Percentiles rank a stretch among this genome's conserved stretches.
These are phyloP conservation scores for Alternaria tenuissima DNA, from an alignment of 2,329 filamentous ascomycete species.

Conservation along the genomic window DNA sequence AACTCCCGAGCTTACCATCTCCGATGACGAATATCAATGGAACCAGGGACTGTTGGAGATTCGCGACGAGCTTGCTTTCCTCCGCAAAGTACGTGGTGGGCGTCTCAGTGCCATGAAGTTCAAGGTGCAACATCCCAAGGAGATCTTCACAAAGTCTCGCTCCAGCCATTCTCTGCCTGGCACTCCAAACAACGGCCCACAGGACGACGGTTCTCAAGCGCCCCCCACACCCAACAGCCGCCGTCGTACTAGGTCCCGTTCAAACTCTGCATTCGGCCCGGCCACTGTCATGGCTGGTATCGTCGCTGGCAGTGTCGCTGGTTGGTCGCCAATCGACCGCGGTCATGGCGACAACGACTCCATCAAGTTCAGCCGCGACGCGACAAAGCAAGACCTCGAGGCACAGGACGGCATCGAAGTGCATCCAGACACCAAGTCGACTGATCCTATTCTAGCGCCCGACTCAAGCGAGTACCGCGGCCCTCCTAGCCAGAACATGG, in stretches of 20 bases:
- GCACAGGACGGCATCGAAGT: conserved; percentile 55
- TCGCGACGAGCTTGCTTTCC: conserved; percentile 80
- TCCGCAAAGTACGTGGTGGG: conserved; percentile 81
- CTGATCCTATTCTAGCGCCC: conserved; percentile 57
- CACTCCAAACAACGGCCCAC: conserved; percentile 67
- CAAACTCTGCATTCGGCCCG: conserved; percentile 76
- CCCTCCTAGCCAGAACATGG: conserved; percentile 55
- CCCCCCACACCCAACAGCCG: conserved; percentile 64
- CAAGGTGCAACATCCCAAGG: conserved; percentile 76
- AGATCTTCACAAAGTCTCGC: conserved; percentile 69
- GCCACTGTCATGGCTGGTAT: conserved; percentile 85
- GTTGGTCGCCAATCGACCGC: conserved; percentile 76
- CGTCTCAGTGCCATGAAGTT: conserved; percentile 84
- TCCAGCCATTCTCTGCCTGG: conserved; percentile 71
- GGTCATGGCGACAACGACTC: conserved; percentile 51
- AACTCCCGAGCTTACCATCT: conserved; percentile 53
- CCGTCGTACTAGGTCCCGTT: conserved; percentile 70
- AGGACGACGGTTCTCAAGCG: conserved; percentile 53
- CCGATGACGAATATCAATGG: conserved; percentile 64
- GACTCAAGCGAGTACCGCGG: conserved; percentile 51
- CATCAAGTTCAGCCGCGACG: conserved; percentile 47
- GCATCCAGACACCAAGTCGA: conserved; percentile 59
- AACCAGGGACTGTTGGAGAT: conserved; percentile 77
- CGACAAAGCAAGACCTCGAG: conserved; percentile 53
- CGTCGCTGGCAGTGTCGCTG: conserved; percentile 77